These are phyloP conservation scores for Yarrowia divulgata DNA, from an alignment of 805 yeast genomes.

Conservation along the genomic window DNA sequence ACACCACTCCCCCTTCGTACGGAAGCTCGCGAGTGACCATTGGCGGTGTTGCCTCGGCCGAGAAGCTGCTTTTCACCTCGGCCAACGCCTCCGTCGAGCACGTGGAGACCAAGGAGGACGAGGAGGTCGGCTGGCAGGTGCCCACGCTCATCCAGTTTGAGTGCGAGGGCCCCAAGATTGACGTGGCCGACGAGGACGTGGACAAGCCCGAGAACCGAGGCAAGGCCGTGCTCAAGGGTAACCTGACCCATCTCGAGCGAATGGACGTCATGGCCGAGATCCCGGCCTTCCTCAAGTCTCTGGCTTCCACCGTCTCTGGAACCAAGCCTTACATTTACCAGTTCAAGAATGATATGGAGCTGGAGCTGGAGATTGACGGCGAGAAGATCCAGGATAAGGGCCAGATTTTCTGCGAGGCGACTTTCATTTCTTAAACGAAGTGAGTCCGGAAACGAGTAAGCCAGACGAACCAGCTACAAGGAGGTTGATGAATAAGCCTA, in stretches of 20 bases:
- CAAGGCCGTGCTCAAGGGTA: conserved; percentile 64
- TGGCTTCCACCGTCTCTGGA: conserved; percentile 94
- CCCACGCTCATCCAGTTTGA: conserved; percentile 73
- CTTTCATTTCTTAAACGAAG: conserved; percentile 61
- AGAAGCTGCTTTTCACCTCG: conserved; percentile 69
- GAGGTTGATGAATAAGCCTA: not conserved
- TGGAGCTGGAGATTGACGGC: conserved; percentile 56
- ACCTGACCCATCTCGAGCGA: conserved; percentile 74
- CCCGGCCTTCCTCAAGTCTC: conserved; percentile 90
- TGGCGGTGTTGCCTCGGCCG: conserved; percentile 73
- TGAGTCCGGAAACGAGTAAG: too few species aligned
- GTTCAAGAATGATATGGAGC: conserved; percentile 69
- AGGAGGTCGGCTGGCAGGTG: conserved; percentile 88
- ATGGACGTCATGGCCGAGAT: conserved; percentile 98
- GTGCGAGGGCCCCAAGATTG: conserved; percentile 59
- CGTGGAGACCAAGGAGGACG: conserved; percentile 61
- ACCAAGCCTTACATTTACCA: conserved; percentile 97
- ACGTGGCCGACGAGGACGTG: conserved; percentile 54
- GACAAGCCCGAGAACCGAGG: conserved; percentile 49
- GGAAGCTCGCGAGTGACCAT: conserved; percentile 80
- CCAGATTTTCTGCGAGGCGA: conserved; percentile 76
- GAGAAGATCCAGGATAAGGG: conserved; percentile 62
- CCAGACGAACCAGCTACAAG: not conserved
- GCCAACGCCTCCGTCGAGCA: conserved; percentile 71
- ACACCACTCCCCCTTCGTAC: conserved; percentile 90